Base-by-base conservation (phyloP, 306 rosid genomes). In the Vicia faba region DNA sequence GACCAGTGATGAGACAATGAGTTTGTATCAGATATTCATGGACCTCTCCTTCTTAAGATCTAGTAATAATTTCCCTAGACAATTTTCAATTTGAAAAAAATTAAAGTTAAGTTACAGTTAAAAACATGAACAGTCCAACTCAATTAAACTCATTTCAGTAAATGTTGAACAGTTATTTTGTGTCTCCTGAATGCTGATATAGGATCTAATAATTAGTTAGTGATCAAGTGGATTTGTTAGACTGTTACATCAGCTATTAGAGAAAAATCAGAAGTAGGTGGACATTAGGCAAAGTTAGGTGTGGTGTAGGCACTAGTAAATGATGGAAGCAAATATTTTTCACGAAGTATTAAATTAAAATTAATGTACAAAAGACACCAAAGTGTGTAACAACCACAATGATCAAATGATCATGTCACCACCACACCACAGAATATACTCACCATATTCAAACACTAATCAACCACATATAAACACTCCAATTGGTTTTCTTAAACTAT, bases 401-500 rank as follows among this genome's bases (percentile, higher is more conserved):
- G 13, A 16, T 19, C 61, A 66, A 66, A 36, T 64, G 1, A 40
- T 61, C 68, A 51, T 66, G 63, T 56, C 68, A 76, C 67, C 64
- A 29, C 38, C 26, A 16, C 26, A 49, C 26, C 59, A 53, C 35
- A 11, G 2, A 49, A 12, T 49, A 16, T 25, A 76, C 69, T 64
- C 56, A 70, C 51, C 68, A 69, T 12, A 74, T 69, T 50, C 67
- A 13, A 45, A 85, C 87, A 82, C 72, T 23, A 66, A 64, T 26
- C 80, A 83, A 80, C 71, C 80, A 81, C 81, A 15, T 49, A 56
- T 31, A 74, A 76, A 16, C 81, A 80, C 79, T 64, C 77, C 55
- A 75, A 46, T 63, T 75, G 72, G 65, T 70, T 73, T 19, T 43
- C 38, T 64, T 8, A 36, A 41, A 69, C 16, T 43, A 77, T 35